phyloP scores from a whole-genome alignment of 2,329 filamentous ascomycete species.

The Pyricularia pennisetigena region DNA sequence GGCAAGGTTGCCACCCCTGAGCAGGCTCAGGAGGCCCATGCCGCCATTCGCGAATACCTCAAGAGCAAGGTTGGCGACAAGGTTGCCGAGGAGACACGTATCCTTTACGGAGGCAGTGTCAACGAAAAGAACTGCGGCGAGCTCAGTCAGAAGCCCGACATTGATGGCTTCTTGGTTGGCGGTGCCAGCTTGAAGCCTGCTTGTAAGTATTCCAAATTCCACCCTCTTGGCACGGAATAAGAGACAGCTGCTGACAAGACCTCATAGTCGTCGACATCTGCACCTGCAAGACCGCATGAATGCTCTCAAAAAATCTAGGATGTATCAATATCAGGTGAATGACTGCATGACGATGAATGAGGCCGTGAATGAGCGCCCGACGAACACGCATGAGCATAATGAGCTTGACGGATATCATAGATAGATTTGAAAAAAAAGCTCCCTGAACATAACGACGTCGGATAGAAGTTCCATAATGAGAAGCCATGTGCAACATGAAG shows the following conservation, averaged over 20 bases:
- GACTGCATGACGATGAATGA: neutral
- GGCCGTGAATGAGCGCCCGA: neutral
- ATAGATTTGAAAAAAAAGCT: neutral
- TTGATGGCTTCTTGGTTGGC: constrained; percentile 96
- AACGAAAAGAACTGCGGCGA: constrained; percentile 98
- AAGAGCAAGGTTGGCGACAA: constrained; percentile 63
- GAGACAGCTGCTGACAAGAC: neutral
- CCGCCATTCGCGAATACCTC: constrained; percentile 84
- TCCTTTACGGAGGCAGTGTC: constrained; percentile 95
- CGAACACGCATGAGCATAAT: neutral
- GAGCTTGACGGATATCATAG: neutral
- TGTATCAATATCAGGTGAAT: neutral
- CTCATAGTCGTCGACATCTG: constrained; percentile 46
- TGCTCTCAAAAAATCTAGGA: neutral
- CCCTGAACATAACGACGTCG: neutral
- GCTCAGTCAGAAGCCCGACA: constrained; percentile 83
- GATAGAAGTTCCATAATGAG: neutral
- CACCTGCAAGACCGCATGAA: constrained; percentile 28
- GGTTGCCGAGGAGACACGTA: constrained; percentile 77
- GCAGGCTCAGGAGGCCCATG: constrained; percentile 91
- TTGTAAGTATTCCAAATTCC: constrained; percentile 45
- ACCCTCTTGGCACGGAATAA: neutral
- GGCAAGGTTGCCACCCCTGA: constrained; percentile 84
- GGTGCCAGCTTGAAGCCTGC: constrained; percentile 95
- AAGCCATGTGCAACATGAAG: neutral